A percentile compares a stretch with the other conserved stretches of the same genome.
Evolutionary conservation across 2,329 filamentous ascomycete species (phyloP).

Genomic region (Neonectria coccinea): DNA sequence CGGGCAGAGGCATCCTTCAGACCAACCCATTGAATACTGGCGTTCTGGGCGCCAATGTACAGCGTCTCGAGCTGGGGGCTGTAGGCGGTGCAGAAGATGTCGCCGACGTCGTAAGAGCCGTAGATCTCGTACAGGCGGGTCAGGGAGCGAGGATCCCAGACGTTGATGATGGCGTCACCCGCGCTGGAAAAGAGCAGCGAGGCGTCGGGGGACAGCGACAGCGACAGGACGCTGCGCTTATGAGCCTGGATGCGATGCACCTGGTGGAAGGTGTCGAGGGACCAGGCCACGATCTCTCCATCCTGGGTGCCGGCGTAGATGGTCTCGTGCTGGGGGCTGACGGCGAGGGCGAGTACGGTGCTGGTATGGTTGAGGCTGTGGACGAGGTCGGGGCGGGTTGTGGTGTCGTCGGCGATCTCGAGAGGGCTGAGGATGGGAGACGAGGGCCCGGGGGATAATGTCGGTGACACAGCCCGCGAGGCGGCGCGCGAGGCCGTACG

Average conservation of each 20-base stretch:
- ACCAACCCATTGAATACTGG: constrained; percentile 92
- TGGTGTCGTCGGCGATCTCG: constrained; percentile 41
- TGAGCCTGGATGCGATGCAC: constrained; percentile 86
- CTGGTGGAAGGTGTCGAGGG: constrained; percentile 86
- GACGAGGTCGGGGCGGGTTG: constrained; percentile 68
- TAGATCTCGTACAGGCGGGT: constrained; percentile 88
- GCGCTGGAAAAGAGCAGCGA: constrained; percentile 89
- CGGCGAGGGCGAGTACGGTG: constrained; percentile 84
- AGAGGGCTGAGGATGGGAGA: constrained; percentile 43
- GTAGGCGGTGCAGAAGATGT: constrained; percentile 95
- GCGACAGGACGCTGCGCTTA: constrained; percentile 87
- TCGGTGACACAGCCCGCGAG: constrained; percentile 40
- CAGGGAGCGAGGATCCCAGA: constrained; percentile 86
- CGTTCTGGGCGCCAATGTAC: constrained; percentile 94
- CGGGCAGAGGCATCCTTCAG: constrained; percentile 72
- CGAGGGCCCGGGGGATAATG: constrained; percentile 37
- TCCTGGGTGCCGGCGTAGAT: constrained; percentile 95
- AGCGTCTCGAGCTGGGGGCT: constrained; percentile 82
- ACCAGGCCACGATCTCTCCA: constrained; percentile 93
- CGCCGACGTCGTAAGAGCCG: constrained; percentile 92
- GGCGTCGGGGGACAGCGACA: constrained; percentile 82
- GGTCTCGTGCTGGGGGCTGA: constrained; percentile 80
- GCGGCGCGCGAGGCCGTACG: constrained; percentile 38
- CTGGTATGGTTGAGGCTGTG: constrained; percentile 82
- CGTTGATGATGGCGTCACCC: constrained; percentile 92